A percentile compares a stretch with the other conserved stretches of the same genome.
Conservation (phyloP, 441 rosid species). For the Populus hybrid region DNA sequence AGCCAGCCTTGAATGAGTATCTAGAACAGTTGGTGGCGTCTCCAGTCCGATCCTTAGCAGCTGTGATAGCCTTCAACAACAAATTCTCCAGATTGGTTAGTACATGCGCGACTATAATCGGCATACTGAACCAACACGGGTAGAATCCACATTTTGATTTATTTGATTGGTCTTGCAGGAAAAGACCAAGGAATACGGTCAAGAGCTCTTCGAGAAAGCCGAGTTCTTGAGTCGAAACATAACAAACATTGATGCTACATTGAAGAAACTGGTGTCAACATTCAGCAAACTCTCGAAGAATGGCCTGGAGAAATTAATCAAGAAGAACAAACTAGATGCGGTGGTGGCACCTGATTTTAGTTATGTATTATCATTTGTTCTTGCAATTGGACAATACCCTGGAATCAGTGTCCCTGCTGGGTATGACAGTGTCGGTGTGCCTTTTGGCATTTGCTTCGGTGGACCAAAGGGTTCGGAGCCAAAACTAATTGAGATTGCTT, state of each 20-base stretch:
- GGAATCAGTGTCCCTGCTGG: constrained; percentile 69
- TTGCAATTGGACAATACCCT: constrained; percentile 66
- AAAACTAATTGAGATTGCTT: constrained; percentile 67
- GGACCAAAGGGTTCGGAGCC: constrained; percentile 60
- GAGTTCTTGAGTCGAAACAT: constrained; percentile 33
- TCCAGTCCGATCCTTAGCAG: constrained; percentile 63
- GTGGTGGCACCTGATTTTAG: constrained; percentile 30
- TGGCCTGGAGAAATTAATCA: constrained; percentile 54
- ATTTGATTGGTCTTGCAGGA: constrained; percentile 34
- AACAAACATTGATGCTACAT: constrained; percentile 21
- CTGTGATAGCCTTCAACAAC: constrained; percentile 57
- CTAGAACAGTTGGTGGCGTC: constrained; percentile 46
- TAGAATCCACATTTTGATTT: neutral
- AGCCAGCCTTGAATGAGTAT: constrained; percentile 48
- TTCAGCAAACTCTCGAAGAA: constrained; percentile 32
- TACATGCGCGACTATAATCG: neutral
- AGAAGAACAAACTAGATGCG: constrained; percentile 39
- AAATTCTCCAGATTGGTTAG: constrained; percentile 45
- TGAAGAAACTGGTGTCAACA: constrained; percentile 33
- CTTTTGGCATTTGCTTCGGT: constrained; percentile 57
- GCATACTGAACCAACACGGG: neutral
- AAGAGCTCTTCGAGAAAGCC: constrained; percentile 40
- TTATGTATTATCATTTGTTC: constrained; percentile 22
- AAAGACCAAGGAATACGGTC: constrained; percentile 42
- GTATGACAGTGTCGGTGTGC: constrained; percentile 43